These are phyloP conservation scores for Gloeophyllum trabeum DNA, from an alignment of 768 basidiomycete species.

Conservation along the genomic window DNA sequence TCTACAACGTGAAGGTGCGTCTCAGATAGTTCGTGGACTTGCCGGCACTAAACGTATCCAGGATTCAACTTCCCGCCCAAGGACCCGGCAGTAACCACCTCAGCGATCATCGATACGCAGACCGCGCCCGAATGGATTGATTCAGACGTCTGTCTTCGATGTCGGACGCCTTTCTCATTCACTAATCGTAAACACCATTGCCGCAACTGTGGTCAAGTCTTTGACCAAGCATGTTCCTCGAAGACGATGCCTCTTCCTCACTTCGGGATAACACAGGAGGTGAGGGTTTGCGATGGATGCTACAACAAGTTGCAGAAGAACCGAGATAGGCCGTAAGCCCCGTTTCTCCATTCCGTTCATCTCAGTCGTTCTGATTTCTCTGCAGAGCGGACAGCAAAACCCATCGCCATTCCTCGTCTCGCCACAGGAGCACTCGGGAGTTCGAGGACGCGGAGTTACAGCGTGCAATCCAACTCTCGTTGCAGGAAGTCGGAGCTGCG, in stretches of 20 bases:
- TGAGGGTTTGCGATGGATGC: constrained; percentile 90
- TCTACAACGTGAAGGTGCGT: constrained; percentile 62
- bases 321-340: constrained; percentile 42
- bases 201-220: constrained; percentile 94
- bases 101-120: constrained; percentile 84
- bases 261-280: constrained; percentile 86
- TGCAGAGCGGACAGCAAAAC: constrained; percentile 41
- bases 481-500: constrained; percentile 60
- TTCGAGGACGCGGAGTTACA: constrained; percentile 81
- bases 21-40: neutral
- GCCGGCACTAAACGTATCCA: constrained; percentile 15
- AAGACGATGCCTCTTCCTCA: constrained; percentile 80
- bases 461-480: constrained; percentile 83
- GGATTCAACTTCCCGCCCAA: constrained; percentile 82
- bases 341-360: neutral
- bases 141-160: constrained; percentile 88
- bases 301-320: constrained; percentile 65
- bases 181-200: constrained; percentile 98
- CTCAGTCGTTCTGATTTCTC: constrained; percentile 6
- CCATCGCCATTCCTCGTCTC: constrained; percentile 38
- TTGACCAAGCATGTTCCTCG: constrained; percentile 88
- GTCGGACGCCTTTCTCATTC: constrained; percentile 83
- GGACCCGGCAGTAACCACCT: constrained; percentile 53
- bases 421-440: constrained; percentile 48
- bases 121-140: constrained; percentile 97